Evolutionary conservation across 495 filamentous ascomycete genomes (phyloP).

Genomic region (Jackrogersella multiformis): DNA sequence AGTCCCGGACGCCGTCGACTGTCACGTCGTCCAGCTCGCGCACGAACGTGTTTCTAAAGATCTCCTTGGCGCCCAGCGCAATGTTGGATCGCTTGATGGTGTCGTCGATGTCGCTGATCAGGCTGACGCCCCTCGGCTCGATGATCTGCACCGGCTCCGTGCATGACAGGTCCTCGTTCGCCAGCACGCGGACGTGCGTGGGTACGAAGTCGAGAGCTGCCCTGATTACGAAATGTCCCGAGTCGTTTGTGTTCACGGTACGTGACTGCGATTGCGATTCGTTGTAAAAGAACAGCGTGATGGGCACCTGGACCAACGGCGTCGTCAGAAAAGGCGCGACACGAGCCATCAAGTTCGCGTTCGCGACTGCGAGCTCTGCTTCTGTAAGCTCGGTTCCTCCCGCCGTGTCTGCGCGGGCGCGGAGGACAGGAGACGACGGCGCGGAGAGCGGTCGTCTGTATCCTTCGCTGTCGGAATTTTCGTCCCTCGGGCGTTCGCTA

Average conservation of each 20-base stretch:
- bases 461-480: slow-evolving; percentile 46
- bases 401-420: slow-evolving; percentile 48
- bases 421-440: slow-evolving; percentile 49
- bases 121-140: slow-evolving; percentile 81
- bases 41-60: slow-evolving; percentile 94
- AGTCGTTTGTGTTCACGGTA: slow-evolving; percentile 80
- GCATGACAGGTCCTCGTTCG: slow-evolving; percentile 83
- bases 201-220: slow-evolving; percentile 88
- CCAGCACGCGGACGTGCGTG: slow-evolving; percentile 85
- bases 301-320: slow-evolving; percentile 73
- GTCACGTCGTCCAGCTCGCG: slow-evolving; percentile 82
- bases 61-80: slow-evolving; percentile 83
- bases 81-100: slow-evolving; percentile 98
- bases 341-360: slow-evolving; percentile 84
- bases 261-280: slow-evolving; percentile 77
- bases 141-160: slow-evolving; percentile 78
- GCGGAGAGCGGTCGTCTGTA: slow-evolving; percentile 35
- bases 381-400: slow-evolving; percentile 66
- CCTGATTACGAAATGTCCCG: slow-evolving; percentile 83
- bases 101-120: slow-evolving; percentile 98
- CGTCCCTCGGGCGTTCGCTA: slow-evolving; percentile 53
- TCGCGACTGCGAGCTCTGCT: slow-evolving; percentile 79
- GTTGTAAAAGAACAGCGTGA: slow-evolving; percentile 95
- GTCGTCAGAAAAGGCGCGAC: slow-evolving; percentile 88
- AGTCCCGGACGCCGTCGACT: slow-evolving; percentile 85